Conservation (phyloP, 164 flowering plant species). For the Stephania japonica region DNA sequence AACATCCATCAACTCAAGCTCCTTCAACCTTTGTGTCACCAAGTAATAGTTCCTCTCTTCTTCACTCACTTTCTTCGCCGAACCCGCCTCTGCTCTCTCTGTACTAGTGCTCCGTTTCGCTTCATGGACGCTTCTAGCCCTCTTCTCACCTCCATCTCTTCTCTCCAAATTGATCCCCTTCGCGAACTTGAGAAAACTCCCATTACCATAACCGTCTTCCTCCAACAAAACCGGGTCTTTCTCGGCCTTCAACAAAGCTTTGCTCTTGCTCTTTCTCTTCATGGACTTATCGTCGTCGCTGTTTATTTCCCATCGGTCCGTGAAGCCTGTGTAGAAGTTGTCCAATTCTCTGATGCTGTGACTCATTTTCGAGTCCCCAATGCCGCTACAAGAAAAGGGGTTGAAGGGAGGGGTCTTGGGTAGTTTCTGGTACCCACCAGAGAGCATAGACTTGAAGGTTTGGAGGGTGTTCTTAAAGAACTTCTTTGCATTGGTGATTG, state of each 20-base stretch:
- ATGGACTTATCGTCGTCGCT: slow-evolving; percentile 11
- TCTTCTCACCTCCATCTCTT: slow-evolving; percentile 15
- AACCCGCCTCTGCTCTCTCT: not conserved
- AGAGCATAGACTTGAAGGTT: slow-evolving; percentile 42
- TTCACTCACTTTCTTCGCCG: not conserved
- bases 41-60: slow-evolving; percentile 14
- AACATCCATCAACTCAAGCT: slow-evolving; percentile 53
- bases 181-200: slow-evolving; percentile 18
- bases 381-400: slow-evolving; percentile 29
- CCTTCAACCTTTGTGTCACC: slow-evolving; percentile 50
- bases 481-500: slow-evolving; percentile 46
- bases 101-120: not conserved
- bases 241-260: not conserved
- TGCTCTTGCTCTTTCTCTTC: slow-evolving; percentile 15
- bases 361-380: slow-evolving; percentile 14
- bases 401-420: slow-evolving; percentile 38
- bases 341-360: slow-evolving; percentile 28
- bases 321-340: slow-evolving; percentile 26
- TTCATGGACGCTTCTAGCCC: not conserved
- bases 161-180: slow-evolving; percentile 11
- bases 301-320: slow-evolving; percentile 23
- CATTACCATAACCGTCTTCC: slow-evolving; percentile 12
- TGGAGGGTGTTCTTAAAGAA: slow-evolving; percentile 43
- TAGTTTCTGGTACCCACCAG: slow-evolving; percentile 39
- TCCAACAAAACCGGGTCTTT: slow-evolving; percentile 8